These are phyloP conservation scores for Centella asiatica DNA, from an alignment of 129 eudicot species.

Conservation along the genomic window DNA sequence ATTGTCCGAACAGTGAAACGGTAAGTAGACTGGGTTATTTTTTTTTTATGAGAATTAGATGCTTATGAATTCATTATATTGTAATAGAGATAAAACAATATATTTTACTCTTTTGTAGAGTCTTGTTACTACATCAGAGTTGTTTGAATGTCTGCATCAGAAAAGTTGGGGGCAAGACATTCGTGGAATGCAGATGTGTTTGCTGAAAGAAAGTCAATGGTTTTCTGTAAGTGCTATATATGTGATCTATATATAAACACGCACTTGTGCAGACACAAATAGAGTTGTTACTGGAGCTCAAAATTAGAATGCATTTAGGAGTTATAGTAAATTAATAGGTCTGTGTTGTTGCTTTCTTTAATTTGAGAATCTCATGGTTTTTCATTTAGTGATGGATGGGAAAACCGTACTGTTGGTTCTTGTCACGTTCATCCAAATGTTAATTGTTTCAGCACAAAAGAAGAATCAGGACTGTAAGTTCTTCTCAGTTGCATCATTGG, in stretches of 20 bases:
- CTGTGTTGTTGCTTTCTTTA: not conserved
- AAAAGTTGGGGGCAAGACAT: not conserved
- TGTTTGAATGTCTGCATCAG: not conserved
- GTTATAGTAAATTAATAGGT: not conserved
- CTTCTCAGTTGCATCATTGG: not conserved
- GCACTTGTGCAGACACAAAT: no score
- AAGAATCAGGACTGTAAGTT: conserved; percentile 3
- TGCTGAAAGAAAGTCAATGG: conserved; percentile 2
- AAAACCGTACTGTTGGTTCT: not conserved
- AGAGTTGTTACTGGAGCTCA: not conserved
- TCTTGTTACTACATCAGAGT: not conserved
- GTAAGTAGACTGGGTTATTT: no score
- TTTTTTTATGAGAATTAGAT: not conserved
- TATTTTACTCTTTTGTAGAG: not conserved
- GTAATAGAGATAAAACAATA: no score
- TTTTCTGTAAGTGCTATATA: not conserved
- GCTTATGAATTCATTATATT: no score
- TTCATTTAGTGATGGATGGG: not conserved
- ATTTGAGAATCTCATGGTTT: not conserved
- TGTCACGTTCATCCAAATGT: not conserved
- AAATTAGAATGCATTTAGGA: not conserved
- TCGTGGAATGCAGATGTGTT: not conserved
- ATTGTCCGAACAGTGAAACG: no score
- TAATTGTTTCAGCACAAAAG: conserved; percentile 4
- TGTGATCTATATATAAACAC: not conserved